Evolutionary conservation across 176 grass and related monocot genomes (phyloP), one percentile per base, ranked within the genome.

Genomic region (Puya raimondii): DNA sequence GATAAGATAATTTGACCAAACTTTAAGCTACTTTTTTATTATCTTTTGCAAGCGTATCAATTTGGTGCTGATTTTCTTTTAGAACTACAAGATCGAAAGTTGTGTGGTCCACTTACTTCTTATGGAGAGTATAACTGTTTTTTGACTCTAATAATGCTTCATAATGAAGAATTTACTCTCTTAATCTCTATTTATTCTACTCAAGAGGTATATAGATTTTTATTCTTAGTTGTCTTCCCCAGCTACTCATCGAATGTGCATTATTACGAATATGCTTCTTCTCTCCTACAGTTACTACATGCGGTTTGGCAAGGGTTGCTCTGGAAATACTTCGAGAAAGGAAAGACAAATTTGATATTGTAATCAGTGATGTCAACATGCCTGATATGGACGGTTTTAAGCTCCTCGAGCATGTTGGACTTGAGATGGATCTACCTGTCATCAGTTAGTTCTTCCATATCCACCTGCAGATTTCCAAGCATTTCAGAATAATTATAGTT

Each of bases 301-400:
- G 95, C 13, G 83, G 78, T 23, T 81, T 99, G 63, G 95, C 95
- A 52, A 94, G 66, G 53, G 80, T 80, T 59, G 95, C 95, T 66
- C 72, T 99, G 9, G 82, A 94, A 72, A 91, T 91, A 68, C 89
- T 99, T 23, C 80, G 95, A 47, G 90, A 94, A 82, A 83, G 80
- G 70, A 94, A 79, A 78, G 85, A 91, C 78, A 88, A 79, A 68
- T 99, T 99, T 20, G 90, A 99, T 80, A 99, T 99, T 78, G 95
- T 99, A 49, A 88, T 99, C 56, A 99, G 94, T 74, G 94, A 99
- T 66, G 94, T 99, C 74, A 99, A 99, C 77, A 99, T 99, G 94
- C 94, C 94, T 63, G 94, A 99, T 67, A 99, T 99, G 94, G 94
- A 99, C 70, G 94, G 94, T 64, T 99, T 99, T 75, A 99, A 93